Conservation (phyloP, 1,139 yeast genomes). For the Tardiomyces digboiensis region DNA sequence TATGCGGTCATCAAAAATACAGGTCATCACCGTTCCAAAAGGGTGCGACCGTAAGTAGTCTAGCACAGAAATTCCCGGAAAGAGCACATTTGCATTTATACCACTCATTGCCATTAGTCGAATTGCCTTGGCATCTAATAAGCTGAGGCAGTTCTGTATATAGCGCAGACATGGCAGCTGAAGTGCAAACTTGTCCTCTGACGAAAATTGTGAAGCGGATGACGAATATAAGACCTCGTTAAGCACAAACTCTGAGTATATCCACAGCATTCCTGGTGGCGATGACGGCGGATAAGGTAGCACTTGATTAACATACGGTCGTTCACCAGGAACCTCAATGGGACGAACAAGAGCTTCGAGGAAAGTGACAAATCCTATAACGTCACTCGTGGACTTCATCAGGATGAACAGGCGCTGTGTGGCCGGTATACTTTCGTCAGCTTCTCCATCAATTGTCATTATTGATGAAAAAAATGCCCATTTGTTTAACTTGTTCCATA, state of each 20-base stretch:
- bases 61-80: slow-evolving; percentile 16
- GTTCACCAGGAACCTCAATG: background rate
- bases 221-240: slow-evolving; percentile 53
- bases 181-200: slow-evolving; percentile 35
- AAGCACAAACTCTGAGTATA: slow-evolving; percentile 59
- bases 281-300: background rate
- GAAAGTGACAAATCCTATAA: slow-evolving; percentile 52
- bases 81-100: slow-evolving; percentile 41
- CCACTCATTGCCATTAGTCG: slow-evolving; percentile 37
- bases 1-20: slow-evolving; percentile 44
- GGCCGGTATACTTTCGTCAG: slow-evolving; percentile 16
- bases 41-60: slow-evolving; percentile 49
- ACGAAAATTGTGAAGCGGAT: slow-evolving; percentile 18
- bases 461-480: slow-evolving; percentile 47
- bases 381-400: slow-evolving; percentile 26
- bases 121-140: slow-evolving; percentile 57
- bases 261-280: background rate
- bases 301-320: background rate
- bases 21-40: slow-evolving; percentile 54
- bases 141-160: slow-evolving; percentile 42
- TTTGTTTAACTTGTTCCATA: slow-evolving; percentile 68
- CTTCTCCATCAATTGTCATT: slow-evolving; percentile 19
- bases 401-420: slow-evolving; percentile 21
- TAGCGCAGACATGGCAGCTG: slow-evolving; percentile 47
- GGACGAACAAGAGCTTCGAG: slow-evolving; percentile 31